Percentiles rank a stretch among this genome's conserved stretches.
phyloP scores from a whole-genome alignment of 768 basidiomycete species.

The Mycena metata region DNA sequence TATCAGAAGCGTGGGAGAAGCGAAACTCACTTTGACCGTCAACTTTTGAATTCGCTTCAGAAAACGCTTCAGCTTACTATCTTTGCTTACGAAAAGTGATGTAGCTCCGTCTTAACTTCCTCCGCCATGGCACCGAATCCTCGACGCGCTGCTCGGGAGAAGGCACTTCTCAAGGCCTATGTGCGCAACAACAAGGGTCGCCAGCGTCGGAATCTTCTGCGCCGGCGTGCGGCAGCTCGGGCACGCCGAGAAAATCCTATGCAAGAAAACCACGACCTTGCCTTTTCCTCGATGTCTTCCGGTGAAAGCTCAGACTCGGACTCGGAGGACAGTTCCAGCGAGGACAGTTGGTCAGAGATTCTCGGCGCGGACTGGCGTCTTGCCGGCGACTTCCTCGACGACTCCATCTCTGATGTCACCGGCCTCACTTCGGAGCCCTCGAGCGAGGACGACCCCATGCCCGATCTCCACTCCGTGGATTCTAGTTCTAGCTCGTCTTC shows the following conservation, averaged over 20 bases:
- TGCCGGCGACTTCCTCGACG: neutral
- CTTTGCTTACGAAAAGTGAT: neutral
- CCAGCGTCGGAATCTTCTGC: constrained; percentile 1
- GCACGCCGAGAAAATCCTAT: neutral
- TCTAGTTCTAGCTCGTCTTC: neutral
- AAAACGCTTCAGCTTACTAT: too few species aligned
- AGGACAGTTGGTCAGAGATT: neutral
- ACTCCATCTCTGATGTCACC: neutral
- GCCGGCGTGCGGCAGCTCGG: constrained; percentile 1
- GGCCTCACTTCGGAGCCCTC: neutral
- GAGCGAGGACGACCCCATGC: neutral
- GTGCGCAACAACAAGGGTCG: too few species aligned
- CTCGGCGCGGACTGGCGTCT: constrained; percentile 1
- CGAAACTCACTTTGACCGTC: too few species aligned
- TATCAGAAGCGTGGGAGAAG: too few species aligned
- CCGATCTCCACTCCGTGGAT: neutral
- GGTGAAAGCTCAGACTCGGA: too few species aligned
- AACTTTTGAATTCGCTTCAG: too few species aligned
- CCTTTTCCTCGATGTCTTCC: too few species aligned
- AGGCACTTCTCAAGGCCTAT: constrained; percentile 5
- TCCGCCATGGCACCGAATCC: neutral
- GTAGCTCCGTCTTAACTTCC: neutral
- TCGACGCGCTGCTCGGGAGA: neutral
- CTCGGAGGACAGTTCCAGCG: neutral
- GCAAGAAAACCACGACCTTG: neutral